Percentiles rank a stretch among this genome's conserved stretches.
phyloP scores from a whole-genome alignment of 176 grass and related monocot genomes.

The Rhynchospora breviuscula region DNA sequence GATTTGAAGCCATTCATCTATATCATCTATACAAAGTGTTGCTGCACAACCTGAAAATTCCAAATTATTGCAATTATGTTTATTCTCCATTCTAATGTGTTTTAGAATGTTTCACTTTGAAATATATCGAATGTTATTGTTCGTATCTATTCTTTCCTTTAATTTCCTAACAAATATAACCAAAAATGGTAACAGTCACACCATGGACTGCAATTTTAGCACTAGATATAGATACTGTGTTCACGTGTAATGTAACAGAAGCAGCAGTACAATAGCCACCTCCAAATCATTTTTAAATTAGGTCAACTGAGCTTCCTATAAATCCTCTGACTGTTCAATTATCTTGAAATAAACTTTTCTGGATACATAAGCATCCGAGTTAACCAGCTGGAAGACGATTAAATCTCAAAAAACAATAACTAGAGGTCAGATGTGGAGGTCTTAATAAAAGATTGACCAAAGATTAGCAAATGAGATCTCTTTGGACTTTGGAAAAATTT shows the following conservation, averaged over 20 bases:
- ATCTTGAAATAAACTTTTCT: not conserved
- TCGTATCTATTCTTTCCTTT: not conserved
- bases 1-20: constrained; percentile 95
- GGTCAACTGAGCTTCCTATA: not conserved
- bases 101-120: too few species aligned
- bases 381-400: not conserved
- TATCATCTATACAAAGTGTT: constrained; percentile 72
- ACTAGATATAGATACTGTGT: not conserved
- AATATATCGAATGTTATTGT: too few species aligned
- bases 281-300: not conserved
- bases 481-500: too few species aligned
- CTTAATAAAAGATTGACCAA: too few species aligned
- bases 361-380: not conserved
- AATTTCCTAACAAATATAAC: not conserved
- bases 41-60: constrained; percentile 70
- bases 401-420: not conserved
- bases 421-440: too few species aligned
- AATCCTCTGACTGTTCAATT: not conserved
- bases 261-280: too few species aligned
- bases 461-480: too few species aligned
- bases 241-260: not conserved
- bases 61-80: not conserved
- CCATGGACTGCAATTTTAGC: not conserved
- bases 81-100: not conserved
- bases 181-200: not conserved